Base-by-base conservation (phyloP, 495 filamentous ascomycete species). In the Penicillium maclennaniae region DNA sequence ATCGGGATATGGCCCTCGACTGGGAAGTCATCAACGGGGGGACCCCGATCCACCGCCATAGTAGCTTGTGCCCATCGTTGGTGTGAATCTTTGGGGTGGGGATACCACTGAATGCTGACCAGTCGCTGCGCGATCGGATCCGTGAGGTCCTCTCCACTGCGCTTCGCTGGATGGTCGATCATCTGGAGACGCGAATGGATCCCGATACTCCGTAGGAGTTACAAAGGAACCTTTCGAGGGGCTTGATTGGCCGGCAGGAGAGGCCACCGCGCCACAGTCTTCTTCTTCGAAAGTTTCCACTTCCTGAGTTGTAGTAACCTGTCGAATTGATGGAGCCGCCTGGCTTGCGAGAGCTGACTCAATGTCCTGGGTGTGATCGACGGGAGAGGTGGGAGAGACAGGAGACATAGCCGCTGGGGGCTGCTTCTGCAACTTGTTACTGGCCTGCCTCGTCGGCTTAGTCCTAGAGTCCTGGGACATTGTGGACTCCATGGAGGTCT, bases 391-490 rank as follows among this genome's bases (percentile, higher is more conserved):
- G 23, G 28, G 27, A 26, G 49, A 37, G 7, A 28, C 28, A n/a
- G 49, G 28, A 20, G 54, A 48, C 37, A 51, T 45, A 12, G 45
- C 45, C 15, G 53, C 49, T 23, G 45, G 54, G 5, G 54, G 54
- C 21, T 61, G 58, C 37, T 66, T 66, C 26, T 66, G 63, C 23
- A 61, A 25, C 36, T 53, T 58, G 44, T 49, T 55, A 31, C 41
- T 77, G 3, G 80, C 77, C 56, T 81, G 80, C 64, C 92, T 93
- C 63, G 92, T 88, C 51, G 92, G 73, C 65, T 92, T 93, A 26
- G 66, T 53, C 15, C 63, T 47, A 36, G 65, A 55, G 51, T 74
- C 79, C 19, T 68, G 49, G 21, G 66, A 65, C 31, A 67, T 44
- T 23, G 8, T 34, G 3, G 73, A 60, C 27, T 84, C 82, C 46